Evolutionary conservation across 225 moss, liverwort and hornwort species (phyloP).

Genomic region (Thuidium tamariscinum): DNA sequence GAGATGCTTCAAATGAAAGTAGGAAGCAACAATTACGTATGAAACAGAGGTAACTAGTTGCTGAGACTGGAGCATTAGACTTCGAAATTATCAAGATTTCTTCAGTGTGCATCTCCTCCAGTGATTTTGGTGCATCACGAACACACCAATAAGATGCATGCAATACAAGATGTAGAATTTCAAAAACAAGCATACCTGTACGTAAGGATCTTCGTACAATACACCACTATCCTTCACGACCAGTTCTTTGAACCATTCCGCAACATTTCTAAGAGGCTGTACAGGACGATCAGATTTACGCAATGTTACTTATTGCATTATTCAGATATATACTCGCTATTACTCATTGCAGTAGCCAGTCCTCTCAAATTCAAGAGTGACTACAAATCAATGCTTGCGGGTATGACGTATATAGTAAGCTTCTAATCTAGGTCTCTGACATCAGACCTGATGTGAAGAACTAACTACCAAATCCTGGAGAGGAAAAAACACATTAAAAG

Average conservation of each 20-base stretch:
- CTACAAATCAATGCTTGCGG: neutral
- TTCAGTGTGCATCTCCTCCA: neutral
- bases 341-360: neutral
- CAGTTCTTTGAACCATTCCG: slow-evolving; percentile 80
- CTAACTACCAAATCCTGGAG: neutral
- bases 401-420: neutral
- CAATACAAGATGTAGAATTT: neutral
- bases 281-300: neutral
- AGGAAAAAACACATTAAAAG: neutral
- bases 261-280: slow-evolving; percentile 75
- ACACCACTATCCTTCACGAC: slow-evolving; percentile 84
- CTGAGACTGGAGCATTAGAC: neutral
- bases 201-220: slow-evolving; percentile 75
- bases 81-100: neutral
- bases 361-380: neutral
- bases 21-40: neutral
- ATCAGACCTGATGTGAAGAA: neutral
- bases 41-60: neutral
- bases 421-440: neutral
- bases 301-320: neutral
- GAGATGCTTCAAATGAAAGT: neutral
- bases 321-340: neutral
- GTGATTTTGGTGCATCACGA: neutral
- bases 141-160: neutral
- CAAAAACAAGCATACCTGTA: slow-evolving; percentile 52